Evolutionary conservation across 1,284 basidiomycete genomes (phyloP), one percentile per base, ranked within the genome.

Genomic region (Trichosporon sp.): DNA sequence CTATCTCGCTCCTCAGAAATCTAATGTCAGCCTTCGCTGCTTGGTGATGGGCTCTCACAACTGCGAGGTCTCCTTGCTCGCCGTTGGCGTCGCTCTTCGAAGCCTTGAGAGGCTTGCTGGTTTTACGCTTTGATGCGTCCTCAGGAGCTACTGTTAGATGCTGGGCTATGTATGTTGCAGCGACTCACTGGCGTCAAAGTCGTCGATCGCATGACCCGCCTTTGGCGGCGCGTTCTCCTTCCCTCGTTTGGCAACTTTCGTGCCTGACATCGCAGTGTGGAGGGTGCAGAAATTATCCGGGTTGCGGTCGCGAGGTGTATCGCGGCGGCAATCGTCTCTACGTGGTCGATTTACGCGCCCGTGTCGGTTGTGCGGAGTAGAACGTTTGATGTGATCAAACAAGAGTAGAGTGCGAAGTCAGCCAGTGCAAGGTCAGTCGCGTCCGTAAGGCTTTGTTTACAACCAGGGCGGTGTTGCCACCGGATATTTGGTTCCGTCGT

Each of bases 1-100:
- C 77, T 73, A 47, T 79, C 77, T 25, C 76, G 63, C 56, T 80
- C 78, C 0, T 75, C 70, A 9, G 73, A 73, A 44, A 77, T 67
- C 80, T 80, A 42, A 12, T 25, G 62, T 53, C 21, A 60, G 32
- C 5, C 9, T 12, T 8, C 21, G 3, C 12, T 15, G 21, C 25
- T 6, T 35, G 4, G 32, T 25, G 12, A 29, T 21, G n/a, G 23
- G 23, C 23, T 8, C 63, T 44, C 27, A 29, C 47, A 5, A 25
- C 25, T 11, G n/a, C 56, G 38, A 29, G n/a, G 2, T n/a, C 23
- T 2, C 12, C 47, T 18, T 51, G 47, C 11, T 25, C 47, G 21
- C 21, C 42, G n/a, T 42, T 31, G 27, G 42, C 62, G 21, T 42
- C 29, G 7, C 34, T 18, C 2, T 44, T 44, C 64, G 29, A 23